Conservation (phyloP, 192 early-diverging fungal genomes). For the Mortierella antarctica region DNA sequence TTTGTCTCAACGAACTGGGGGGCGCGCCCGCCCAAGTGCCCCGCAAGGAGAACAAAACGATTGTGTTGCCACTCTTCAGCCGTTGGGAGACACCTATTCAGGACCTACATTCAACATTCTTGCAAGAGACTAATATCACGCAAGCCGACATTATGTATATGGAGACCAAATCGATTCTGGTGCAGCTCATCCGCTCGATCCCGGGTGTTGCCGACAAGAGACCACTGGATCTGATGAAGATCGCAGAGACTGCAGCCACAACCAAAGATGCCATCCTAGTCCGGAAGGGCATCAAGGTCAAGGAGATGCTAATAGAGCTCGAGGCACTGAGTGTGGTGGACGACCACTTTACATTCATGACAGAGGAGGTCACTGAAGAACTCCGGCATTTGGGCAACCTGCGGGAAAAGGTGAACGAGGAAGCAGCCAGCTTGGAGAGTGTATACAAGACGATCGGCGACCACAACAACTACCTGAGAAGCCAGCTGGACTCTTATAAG, state of each 20-base stretch:
- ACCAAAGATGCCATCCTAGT: constrained; percentile 89
- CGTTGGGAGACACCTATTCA: constrained; percentile 88
- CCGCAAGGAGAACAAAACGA: constrained; percentile 80
- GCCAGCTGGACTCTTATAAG: constrained; percentile 94
- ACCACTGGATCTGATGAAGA: constrained; percentile 72
- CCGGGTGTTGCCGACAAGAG: constrained; percentile 70
- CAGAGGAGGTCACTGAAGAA: constrained; percentile 91
- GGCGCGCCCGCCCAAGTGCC: constrained; percentile 78
- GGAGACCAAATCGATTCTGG: constrained; percentile 94
- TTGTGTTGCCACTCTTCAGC: constrained; percentile 79
- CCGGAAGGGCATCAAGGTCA: constrained; percentile 94
- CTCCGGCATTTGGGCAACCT: constrained; percentile 91
- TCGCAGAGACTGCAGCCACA: constrained; percentile 89
- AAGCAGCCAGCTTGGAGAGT: constrained; percentile 78
- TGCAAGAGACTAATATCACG: constrained; percentile 90
- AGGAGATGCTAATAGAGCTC: constrained; percentile 92
- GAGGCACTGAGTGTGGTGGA: constrained; percentile 83
- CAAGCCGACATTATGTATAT: constrained; percentile 95
- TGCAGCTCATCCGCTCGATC: constrained; percentile 92
- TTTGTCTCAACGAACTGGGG: constrained; percentile 84
- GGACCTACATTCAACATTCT: constrained; percentile 70
- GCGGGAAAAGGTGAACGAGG: constrained; percentile 86
- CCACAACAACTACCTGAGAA: constrained; percentile 91
- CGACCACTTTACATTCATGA: constrained; percentile 85
- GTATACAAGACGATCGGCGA: constrained; percentile 95